Conservation (phyloP, 1,284 basidiomycete genomes). For the Rhodotorula glutinis region DNA sequence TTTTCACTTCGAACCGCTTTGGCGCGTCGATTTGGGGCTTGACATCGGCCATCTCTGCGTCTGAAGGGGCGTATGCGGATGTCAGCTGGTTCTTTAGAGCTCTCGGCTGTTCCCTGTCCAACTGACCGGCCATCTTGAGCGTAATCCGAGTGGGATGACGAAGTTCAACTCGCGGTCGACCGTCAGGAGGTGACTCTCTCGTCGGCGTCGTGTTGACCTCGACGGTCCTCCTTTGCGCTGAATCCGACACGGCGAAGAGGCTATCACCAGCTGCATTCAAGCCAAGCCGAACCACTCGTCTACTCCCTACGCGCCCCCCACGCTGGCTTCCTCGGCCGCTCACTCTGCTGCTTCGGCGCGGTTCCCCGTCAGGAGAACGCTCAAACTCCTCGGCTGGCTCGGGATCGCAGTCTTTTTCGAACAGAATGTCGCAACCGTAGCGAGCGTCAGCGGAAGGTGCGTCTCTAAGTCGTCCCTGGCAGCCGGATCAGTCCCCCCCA, state of each 20-base stretch:
- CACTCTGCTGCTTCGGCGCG: not conserved
- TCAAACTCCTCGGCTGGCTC: conserved; percentile 50
- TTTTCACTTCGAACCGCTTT: conserved; percentile 90
- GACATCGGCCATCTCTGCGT: conserved; percentile 57
- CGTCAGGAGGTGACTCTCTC: too few species aligned
- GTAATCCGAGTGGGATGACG: too few species aligned
- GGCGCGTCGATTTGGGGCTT: conserved; percentile 46
- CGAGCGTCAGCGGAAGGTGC: conserved; percentile 52
- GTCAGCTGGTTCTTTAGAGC: not conserved
- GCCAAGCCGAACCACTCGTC: too few species aligned
- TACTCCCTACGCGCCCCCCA: too few species aligned
- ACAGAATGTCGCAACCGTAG: conserved; percentile 52
- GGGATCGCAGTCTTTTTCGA: conserved; percentile 54
- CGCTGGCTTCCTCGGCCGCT: not conserved
- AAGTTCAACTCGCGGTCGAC: too few species aligned
- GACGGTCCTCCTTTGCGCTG: too few species aligned
- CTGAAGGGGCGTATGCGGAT: conserved; percentile 48
- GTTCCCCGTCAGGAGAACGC: not conserved
- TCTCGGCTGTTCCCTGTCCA: too few species aligned
- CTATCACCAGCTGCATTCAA: too few species aligned
- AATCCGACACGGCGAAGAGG: too few species aligned
- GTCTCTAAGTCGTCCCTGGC: conserved; percentile 24
- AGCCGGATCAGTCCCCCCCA: not conserved
- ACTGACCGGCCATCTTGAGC: too few species aligned
- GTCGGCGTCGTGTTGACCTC: too few species aligned